These are phyloP conservation scores for Zoysia matrella DNA, from an alignment of 202 grass and related monocot species.

Conservation along the genomic window DNA sequence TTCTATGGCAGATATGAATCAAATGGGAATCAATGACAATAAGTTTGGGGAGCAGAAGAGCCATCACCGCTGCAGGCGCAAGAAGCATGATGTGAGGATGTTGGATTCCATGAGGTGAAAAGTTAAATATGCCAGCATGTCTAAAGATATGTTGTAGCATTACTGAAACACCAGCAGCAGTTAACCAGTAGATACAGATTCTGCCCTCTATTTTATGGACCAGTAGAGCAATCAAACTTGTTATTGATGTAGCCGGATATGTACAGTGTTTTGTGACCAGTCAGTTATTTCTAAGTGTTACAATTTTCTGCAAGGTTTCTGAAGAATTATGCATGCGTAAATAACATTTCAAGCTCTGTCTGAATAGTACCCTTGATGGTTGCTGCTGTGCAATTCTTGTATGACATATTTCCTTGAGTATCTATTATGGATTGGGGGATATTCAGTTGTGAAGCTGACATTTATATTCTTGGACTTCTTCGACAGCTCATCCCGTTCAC, in stretches of 20 bases:
- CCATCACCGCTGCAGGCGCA: slow-evolving; percentile 70
- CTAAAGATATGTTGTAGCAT: slow-evolving; percentile 3
- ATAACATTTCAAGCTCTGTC: background rate
- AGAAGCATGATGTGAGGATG: slow-evolving; percentile 77
- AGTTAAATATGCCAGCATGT: background rate
- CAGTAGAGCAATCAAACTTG: background rate
- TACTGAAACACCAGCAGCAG: background rate
- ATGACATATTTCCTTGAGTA: background rate
- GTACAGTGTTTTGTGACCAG: slow-evolving; percentile 1
- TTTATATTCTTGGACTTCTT: no score
- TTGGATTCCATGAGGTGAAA: slow-evolving; percentile 53
- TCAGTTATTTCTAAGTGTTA: background rate
- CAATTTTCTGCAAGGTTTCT: background rate
- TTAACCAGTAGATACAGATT: background rate
- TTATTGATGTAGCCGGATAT: slow-evolving; percentile 3
- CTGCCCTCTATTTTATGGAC: background rate
- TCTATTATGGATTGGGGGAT: no score
- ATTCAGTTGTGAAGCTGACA: no score
- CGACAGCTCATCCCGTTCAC: no score
- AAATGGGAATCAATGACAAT: slow-evolving; percentile 66
- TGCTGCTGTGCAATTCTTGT: background rate
- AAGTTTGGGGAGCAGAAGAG: slow-evolving; percentile 83
- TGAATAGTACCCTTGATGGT: background rate
- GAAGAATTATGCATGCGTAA: background rate
- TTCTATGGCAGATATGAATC: slow-evolving; percentile 54